Conservation (phyloP, 306 rosid genomes). For the Sicyos baderoa region DNA sequence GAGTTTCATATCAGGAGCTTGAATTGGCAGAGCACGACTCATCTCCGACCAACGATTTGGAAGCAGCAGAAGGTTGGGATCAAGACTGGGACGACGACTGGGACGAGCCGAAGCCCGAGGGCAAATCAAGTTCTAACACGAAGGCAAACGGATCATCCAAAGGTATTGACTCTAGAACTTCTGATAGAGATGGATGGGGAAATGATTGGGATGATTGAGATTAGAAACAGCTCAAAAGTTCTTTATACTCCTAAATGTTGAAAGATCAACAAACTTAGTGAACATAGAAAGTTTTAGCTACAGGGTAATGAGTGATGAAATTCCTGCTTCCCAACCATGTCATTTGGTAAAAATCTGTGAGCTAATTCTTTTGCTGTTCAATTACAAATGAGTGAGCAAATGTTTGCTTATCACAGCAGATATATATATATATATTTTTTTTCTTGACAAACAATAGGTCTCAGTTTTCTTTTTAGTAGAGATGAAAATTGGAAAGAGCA, state of each 20-base stretch:
- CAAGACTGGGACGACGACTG: slow-evolving; percentile 30
- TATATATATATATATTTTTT: not conserved
- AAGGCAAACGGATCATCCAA: slow-evolving; percentile 20
- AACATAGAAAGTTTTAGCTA: slow-evolving; percentile 4
- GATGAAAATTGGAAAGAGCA: not conserved
- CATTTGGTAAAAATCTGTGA: slow-evolving; percentile 3
- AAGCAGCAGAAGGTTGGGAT: slow-evolving; percentile 32
- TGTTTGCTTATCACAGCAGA: not conserved
- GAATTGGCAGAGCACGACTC: slow-evolving; percentile 28
- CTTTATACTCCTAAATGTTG: not conserved
- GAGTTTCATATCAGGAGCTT: slow-evolving; percentile 28
- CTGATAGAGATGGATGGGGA: slow-evolving; percentile 25
- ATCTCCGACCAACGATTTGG: slow-evolving; percentile 18
- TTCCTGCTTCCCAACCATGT: slow-evolving; percentile 5
- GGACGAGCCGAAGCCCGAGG: slow-evolving; percentile 16
- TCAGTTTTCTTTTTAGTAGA: not conserved
- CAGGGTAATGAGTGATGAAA: not conserved
- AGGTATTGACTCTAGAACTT: slow-evolving; percentile 20
- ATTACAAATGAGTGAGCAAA: slow-evolving; percentile 2
- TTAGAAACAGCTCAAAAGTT: slow-evolving; percentile 4
- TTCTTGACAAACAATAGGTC: not conserved
- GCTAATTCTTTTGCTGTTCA: not conserved
- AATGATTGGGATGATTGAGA: slow-evolving; percentile 22
- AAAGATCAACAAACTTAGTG: not conserved
- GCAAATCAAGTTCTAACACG: slow-evolving; percentile 3